These are phyloP conservation scores for Debaryomyces coudertii DNA, from an alignment of 1,139 yeast species.

Conservation along the genomic window DNA sequence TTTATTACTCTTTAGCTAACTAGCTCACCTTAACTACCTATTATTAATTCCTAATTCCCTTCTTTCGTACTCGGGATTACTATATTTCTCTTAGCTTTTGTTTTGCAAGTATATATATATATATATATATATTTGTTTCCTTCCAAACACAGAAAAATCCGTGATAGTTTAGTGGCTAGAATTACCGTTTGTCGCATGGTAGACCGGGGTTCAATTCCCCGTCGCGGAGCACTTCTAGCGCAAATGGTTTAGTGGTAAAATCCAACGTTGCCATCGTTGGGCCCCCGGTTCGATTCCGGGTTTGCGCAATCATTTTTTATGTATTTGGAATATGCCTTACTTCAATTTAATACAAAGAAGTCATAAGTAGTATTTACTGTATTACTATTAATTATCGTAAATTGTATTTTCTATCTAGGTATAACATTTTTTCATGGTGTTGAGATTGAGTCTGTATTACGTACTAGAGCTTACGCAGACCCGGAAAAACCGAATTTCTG, in stretches of 20 bases:
- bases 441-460: too few species aligned
- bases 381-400: too few species aligned
- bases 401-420: too few species aligned
- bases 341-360: background rate
- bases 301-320: constrained; percentile 22
- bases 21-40: too few species aligned
- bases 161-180: constrained; percentile 55
- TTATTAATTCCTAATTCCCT: too few species aligned
- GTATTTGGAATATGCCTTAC: background rate
- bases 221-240: constrained; percentile 53
- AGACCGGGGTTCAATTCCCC: constrained; percentile 75
- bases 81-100: too few species aligned
- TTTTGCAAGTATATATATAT: too few species aligned
- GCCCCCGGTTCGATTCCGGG: constrained; percentile 26
- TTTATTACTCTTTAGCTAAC: too few species aligned
- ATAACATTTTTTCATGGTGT: too few species aligned
- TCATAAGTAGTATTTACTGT: too few species aligned
- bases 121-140: too few species aligned
- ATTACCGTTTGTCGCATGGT: constrained; percentile 60
- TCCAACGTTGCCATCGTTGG: constrained; percentile 24
- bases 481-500: background rate
- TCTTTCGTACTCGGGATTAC: too few species aligned
- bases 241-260: constrained; percentile 25
- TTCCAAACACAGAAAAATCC: constrained; percentile 23
- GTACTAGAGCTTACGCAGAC: constrained; percentile 5